Conservation (phyloP, 2,329 filamentous ascomycete species). For the Neonectria coccinea region DNA sequence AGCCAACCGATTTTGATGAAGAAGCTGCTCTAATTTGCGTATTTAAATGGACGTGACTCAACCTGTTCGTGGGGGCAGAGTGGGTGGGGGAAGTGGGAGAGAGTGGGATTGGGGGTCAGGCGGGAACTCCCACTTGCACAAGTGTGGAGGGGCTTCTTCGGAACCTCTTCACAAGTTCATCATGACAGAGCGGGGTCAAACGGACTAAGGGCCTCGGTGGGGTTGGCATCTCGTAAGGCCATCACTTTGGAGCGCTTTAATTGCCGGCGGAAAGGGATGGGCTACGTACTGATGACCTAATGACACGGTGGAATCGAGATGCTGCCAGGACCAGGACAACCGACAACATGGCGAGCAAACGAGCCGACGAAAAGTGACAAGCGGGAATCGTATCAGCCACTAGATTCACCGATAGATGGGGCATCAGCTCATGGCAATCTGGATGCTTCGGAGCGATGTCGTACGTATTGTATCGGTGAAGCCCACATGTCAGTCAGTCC, state of each 20-base stretch:
- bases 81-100: conserved; percentile 13
- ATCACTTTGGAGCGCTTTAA: conserved; percentile 11
- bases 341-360: neutral
- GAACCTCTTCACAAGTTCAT: conserved; percentile 17
- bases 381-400: conserved; percentile 6
- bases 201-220: conserved; percentile 27
- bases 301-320: conserved; percentile 6
- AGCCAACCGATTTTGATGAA: conserved; percentile 36
- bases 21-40: fast-evolving
- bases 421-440: conserved; percentile 31
- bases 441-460: neutral
- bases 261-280: conserved; percentile 12
- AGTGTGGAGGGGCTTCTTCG: conserved; percentile 3
- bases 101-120: neutral
- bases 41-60: neutral
- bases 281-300: conserved; percentile 12
- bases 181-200: conserved; percentile 22
- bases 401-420: conserved; percentile 20
- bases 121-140: neutral
- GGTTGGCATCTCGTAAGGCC: conserved; percentile 30
- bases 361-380: neutral
- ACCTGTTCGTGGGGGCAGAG: neutral
- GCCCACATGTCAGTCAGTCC: conserved; percentile 4
- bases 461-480: conserved; percentile 8
- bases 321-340: neutral